These are phyloP conservation scores for Claviceps sp. DNA, from an alignment of 2,329 filamentous ascomycete genomes.

Conservation along the genomic window DNA sequence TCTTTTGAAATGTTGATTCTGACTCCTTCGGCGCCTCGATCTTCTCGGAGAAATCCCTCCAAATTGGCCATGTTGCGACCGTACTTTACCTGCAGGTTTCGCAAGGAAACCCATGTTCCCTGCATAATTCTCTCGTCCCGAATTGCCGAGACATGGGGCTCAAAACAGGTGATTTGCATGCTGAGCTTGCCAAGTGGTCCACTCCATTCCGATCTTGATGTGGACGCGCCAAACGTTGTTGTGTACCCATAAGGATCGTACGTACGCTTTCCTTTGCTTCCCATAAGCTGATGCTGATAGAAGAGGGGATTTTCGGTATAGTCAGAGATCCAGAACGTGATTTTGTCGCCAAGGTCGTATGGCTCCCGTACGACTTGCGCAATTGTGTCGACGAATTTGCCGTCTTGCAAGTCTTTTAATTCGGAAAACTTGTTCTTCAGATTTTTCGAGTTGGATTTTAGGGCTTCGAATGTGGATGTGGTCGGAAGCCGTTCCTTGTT, in stretches of 20 bases:
- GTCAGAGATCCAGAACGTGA: constrained; percentile 65
- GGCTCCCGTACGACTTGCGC: constrained; percentile 52
- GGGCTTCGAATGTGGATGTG: constrained; percentile 27
- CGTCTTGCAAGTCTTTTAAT: constrained; percentile 46
- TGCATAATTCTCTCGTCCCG: constrained; percentile 34
- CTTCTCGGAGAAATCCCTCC: constrained; percentile 59
- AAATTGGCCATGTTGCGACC: constrained; percentile 39
- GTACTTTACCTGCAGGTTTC: constrained; percentile 58
- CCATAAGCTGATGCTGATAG: constrained; percentile 31
- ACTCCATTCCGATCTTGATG: constrained; percentile 36
- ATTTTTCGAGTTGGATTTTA: constrained; percentile 26
- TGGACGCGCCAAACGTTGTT: constrained; percentile 12
- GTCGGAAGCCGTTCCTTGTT: constrained; percentile 31
- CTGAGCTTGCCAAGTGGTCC: constrained; percentile 63
- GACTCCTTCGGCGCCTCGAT: constrained; percentile 26
- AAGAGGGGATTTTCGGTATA: constrained; percentile 62
- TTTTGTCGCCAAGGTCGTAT: constrained; percentile 27
- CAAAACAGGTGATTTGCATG: constrained; percentile 58
- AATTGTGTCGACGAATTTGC: constrained; percentile 53
- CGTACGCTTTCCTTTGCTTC: constrained; percentile 28
- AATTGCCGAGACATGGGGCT: constrained; percentile 50
- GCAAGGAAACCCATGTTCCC: constrained; percentile 51
- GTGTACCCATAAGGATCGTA: constrained; percentile 42
- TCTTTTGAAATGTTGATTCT: constrained; percentile 48
- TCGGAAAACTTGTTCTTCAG: constrained; percentile 45